Evolutionary conservation across 2,329 filamentous ascomycete genomes (phyloP), one percentile per base, ranked within the genome.

Genomic region (Leptographium wingfieldii): DNA sequence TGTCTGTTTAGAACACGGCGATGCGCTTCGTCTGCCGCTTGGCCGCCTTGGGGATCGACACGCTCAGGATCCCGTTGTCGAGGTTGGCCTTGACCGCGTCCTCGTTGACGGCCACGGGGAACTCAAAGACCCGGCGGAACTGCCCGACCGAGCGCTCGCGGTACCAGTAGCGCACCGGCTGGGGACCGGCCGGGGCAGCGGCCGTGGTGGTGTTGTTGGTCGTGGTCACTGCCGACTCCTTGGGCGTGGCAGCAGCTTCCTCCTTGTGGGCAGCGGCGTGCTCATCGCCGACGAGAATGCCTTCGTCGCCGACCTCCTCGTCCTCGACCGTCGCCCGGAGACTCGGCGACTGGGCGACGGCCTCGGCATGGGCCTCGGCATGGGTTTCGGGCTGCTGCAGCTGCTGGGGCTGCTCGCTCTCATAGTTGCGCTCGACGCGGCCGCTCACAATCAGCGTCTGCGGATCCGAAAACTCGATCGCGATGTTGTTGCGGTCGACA

Each of bases 401-500:
- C 38, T 55, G 31, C 33, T 56, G 35, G 11, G 54, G 54, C 55
- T 48, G 27, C 38, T 35, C 48, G 33, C 10, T 25, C 61, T 78
- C 76, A 46, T 82, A 80, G 65, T 75, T 75, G 65, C 84, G 81
- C 73, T 91, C 87, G 60, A 83, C 79, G 64, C 78, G 82, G 68
- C 89, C 89, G 61, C 81, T 82, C 70, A 94, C 77, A 64, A 83
- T 79, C 52, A 92, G 75, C 19, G 87, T 91, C 74, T 88, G 85
- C 51, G 80, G 77, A 69, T 92, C 88, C 61, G 83, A 85, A 77
- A 92, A 92, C 69, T 92, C 88, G 69, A 92, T 87, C 69, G 80
- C 76, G 68, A 94, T 76, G 68, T 91, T 77, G 66, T 88, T 83
- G 74, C 89, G 87, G 63, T 81, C 80, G 66, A 92, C 77, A 59